Conservation (phyloP, 2,329 filamentous ascomycete genomes). For the Fusarium graminum region DNA sequence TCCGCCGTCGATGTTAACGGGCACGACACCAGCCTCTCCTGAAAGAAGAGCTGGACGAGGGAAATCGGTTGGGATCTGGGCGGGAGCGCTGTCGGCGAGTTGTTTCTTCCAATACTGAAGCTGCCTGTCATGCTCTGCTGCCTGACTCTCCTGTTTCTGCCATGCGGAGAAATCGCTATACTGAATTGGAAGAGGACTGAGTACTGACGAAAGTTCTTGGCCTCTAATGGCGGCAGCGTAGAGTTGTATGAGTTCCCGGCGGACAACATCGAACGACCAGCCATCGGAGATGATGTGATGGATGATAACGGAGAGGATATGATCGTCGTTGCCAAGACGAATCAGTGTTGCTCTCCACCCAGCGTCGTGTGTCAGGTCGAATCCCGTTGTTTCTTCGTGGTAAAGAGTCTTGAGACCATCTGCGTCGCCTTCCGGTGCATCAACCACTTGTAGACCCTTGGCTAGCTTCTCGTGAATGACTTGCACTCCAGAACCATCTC, state of each 20-base stretch:
- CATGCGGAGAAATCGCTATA: slow-evolving; percentile 48
- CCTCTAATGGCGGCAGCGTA: slow-evolving; percentile 28
- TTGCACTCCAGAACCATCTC: background rate
- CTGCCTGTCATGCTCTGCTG: slow-evolving; percentile 36
- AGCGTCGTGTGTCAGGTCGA: background rate
- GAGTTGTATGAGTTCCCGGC: slow-evolving; percentile 37
- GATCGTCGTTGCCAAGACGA: background rate
- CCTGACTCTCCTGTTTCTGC: slow-evolving; percentile 40
- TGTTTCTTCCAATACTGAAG: slow-evolving; percentile 44
- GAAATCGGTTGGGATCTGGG: slow-evolving; percentile 35
- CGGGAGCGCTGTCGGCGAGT: slow-evolving; percentile 30
- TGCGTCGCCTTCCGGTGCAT: slow-evolving; percentile 64
- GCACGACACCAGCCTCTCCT: slow-evolving; percentile 19
- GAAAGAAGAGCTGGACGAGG: slow-evolving; percentile 31
- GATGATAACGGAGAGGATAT: slow-evolving; percentile 39
- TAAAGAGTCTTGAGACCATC: background rate
- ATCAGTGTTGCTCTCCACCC: background rate
- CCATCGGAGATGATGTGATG: slow-evolving; percentile 47
- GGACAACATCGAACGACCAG: slow-evolving; percentile 42
- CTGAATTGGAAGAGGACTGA: slow-evolving; percentile 41
- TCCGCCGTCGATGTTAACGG: slow-evolving; percentile 13
- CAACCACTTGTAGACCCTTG: slow-evolving; percentile 58
- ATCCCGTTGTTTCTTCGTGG: slow-evolving; percentile 2
- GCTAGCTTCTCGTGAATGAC: background rate
- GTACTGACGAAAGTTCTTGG: background rate